Base-by-base conservation (phyloP, 257 asterid species). In the Gardenia jasminoides region DNA sequence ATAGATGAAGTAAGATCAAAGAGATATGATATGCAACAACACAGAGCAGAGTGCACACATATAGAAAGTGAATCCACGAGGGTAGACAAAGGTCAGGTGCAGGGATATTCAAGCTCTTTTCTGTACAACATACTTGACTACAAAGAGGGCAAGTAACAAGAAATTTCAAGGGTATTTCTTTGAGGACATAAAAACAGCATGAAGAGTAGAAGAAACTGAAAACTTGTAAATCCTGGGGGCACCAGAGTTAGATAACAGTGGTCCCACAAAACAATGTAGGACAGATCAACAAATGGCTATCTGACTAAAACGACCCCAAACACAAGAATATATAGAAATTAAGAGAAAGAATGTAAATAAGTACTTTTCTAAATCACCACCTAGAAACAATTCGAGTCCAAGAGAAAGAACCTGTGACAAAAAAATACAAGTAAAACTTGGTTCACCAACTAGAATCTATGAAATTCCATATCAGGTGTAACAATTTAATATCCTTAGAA, bases 301-400 rank as follows among this genome's bases (percentile, higher is more conserved):
- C 43, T 77, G n/a, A 41, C 47, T 31, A 19, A 58, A 74, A 66
- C 68, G 3, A 52, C 70, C 75, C 70, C 75, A 74, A 74, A 80
- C 39, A 46, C 70, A 65, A 75, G 46, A 74, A 5, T 13, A 66
- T 33, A 31, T 11, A 39, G 68, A 66, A 74, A 66, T 22, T 20
- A n/a, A 31, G 6, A 52, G 22, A 28, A 28, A 43, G 39, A 75
- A 75, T 13, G 31, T 28, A 7, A 9, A 24, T 3, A 47, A 9
- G 19, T 4, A 13, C 8, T 36, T 36, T 36, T 36, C 41, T 36
- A 36, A 2, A 36, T 36, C 50, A 58, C 70, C 70, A 80, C 59
- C 80, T 39, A 59, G 17, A 20, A 13, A 68, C 6, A 68, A 36
- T 48, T 22, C 24, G 59, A 78, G 44, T 9, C 58, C 47, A 68